Evolutionary conservation across 352 stramenopile species (phyloP).

Genomic region (Globisporangium nodosum): DNA sequence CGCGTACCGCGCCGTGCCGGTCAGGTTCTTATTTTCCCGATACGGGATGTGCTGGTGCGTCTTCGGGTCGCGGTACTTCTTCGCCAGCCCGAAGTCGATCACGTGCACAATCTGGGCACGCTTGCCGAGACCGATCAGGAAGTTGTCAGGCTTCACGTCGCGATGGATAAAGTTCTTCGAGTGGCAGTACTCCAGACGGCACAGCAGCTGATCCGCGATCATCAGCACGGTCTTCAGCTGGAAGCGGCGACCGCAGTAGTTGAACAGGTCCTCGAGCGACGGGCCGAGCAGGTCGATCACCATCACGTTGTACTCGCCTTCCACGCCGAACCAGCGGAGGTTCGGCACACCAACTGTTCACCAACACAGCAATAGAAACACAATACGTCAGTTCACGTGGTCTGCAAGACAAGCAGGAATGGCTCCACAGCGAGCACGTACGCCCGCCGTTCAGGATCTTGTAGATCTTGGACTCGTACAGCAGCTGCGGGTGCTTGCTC

Average conservation of each 20-base stretch:
- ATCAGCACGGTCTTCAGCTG: slow-evolving; percentile 96
- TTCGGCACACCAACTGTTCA: slow-evolving; percentile 95
- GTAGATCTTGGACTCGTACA: slow-evolving; percentile 99
- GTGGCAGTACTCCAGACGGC: slow-evolving; percentile 85
- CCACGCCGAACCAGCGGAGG: slow-evolving; percentile 98
- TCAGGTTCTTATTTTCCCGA: slow-evolving; percentile 90
- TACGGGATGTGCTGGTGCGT: slow-evolving; percentile 90
- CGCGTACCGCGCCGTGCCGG: slow-evolving; percentile 95
- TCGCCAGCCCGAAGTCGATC: slow-evolving; percentile 89
- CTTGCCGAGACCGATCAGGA: slow-evolving; percentile 85
- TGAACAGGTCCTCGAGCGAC: slow-evolving; percentile 88
- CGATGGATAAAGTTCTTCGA: slow-evolving; percentile 89
- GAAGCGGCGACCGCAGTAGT: slow-evolving; percentile 85
- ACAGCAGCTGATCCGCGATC: slow-evolving; percentile 86
- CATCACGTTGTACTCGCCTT: slow-evolving; percentile 99
- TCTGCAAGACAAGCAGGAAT: too few relatives aligned
- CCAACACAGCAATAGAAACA: slow-evolving; percentile 19
- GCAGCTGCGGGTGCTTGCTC: slow-evolving; percentile 96
- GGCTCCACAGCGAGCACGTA: slow-evolving; percentile 49
- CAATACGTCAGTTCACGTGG: background rate
- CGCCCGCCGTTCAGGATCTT: slow-evolving; percentile 98
- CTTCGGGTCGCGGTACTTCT: slow-evolving; percentile 88
- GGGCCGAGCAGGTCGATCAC: slow-evolving; percentile 99
- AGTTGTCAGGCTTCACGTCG: slow-evolving; percentile 90
- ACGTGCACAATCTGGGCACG: slow-evolving; percentile 82